These are phyloP conservation scores for Carallia pectinifolia DNA, from an alignment of 345 rosid species.

Conservation along the genomic window DNA sequence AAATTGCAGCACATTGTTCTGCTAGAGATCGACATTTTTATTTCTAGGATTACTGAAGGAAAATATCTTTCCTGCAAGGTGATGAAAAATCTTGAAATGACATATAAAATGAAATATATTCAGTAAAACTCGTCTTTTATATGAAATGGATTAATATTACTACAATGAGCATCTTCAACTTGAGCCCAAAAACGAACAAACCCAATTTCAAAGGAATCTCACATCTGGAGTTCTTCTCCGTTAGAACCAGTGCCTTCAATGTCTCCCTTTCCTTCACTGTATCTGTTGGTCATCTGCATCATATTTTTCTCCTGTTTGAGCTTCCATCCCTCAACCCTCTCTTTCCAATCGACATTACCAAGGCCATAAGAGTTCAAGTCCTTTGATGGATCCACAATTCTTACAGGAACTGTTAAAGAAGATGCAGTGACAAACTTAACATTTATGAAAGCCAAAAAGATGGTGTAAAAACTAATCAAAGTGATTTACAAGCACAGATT, in stretches of 20 bases:
- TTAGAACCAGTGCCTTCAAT: slow-evolving; percentile 96
- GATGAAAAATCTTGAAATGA: no score
- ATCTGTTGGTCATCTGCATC: slow-evolving; percentile 64
- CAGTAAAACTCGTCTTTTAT: background rate
- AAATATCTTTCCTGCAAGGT: no score
- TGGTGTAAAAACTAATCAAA: slow-evolving; percentile 5
- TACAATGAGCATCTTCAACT: background rate
- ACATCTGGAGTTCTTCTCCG: slow-evolving; percentile 98
- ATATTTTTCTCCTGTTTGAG: slow-evolving; percentile 93
- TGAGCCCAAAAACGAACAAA: slow-evolving; percentile 2
- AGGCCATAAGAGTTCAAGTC: slow-evolving; percentile 99
- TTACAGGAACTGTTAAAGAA: slow-evolving; percentile 73
- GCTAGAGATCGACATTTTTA: no score
- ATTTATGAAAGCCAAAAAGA: slow-evolving; percentile 7
- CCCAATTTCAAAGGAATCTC: slow-evolving; percentile 24
- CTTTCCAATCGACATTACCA: slow-evolving; percentile 98
- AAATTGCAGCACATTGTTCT: no score
- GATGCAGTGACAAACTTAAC: slow-evolving; percentile 18
- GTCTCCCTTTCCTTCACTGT: slow-evolving; percentile 87
- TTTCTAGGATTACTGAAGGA: no score
- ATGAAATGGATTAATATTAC: background rate
- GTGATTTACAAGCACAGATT: slow-evolving; percentile 6
- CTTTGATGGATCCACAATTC: slow-evolving; percentile 97
- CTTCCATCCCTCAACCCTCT: slow-evolving; percentile 99
- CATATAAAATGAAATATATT: no score